Base-by-base conservation (phyloP, 768 basidiomycete species). In the Cytidiella melzeri region DNA sequence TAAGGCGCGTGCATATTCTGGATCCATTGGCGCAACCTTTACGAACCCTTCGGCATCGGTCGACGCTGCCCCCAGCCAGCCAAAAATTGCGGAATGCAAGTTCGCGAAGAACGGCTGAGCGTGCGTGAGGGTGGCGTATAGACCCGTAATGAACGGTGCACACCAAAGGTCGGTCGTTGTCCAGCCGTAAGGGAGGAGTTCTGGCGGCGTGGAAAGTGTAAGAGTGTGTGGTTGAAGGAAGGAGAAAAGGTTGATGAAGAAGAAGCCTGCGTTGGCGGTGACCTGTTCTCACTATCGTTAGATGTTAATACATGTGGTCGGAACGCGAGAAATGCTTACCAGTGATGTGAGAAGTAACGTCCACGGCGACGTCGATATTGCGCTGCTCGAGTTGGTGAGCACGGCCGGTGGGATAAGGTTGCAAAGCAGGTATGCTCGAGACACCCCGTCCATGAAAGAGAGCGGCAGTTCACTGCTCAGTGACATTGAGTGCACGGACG, bases 81-180 rank as follows among this genome's bases (percentile, higher is more conserved):
- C 69, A 9, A 73, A 63, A 9, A 84, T 56, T 15, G 81, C 59
- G 4, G 61, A 52, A 55, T 85, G 81, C 36, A 74, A 47, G 24
- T 84, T 79, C 1, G 75, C 78, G 84, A 83, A 93, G 64, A 87
- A 86, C 0, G 91, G 87, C 62, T 94, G 91, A 2, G 87, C 83
- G 54, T 92, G 89, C 7, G 91, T 92, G 45, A 93, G 74, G 50
- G 83, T 76, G 46, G 92, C 83, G 61, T 89, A 93, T 9, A 93
- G 61, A 1, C 73, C 86, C 10, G 90, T 91, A 57, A 83, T 69
- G 56, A 83, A 67, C 5, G 90, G 83, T 7, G 92, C 90, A 64
- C 80, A 80, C 92, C 92, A 95, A 25, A 92, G 64, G 61, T 95
- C 93, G 0, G 80, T 76, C 20, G 82, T 80, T 38, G 82, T 85